phyloP scores from a whole-genome alignment of 208 protist species.

The Leishmania aethiopica region DNA sequence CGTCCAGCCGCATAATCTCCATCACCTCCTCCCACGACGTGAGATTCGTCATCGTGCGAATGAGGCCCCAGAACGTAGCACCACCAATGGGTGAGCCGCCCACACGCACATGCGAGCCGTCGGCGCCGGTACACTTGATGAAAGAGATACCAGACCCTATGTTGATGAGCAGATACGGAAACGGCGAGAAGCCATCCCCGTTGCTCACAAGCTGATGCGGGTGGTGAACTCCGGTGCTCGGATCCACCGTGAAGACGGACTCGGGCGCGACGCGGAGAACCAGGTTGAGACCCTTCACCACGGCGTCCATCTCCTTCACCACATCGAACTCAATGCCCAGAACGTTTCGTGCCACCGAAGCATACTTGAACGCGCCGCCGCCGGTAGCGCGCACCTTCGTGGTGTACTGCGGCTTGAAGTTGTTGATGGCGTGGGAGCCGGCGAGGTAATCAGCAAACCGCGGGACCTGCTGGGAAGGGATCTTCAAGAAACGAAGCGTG shows the following conservation, averaged over 20 bases:
- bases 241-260: constrained; percentile 87
- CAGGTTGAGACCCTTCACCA: constrained; percentile 90
- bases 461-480: constrained; percentile 83
- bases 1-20: constrained; percentile 93
- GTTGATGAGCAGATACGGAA: constrained; percentile 97
- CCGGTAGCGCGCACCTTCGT: constrained; percentile 78
- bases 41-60: constrained; percentile 91
- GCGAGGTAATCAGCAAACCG: constrained; percentile 70
- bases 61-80: constrained; percentile 97
- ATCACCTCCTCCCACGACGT: constrained; percentile 96
- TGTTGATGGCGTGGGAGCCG: constrained; percentile 29
- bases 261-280: constrained; percentile 68
- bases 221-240: constrained; percentile 50
- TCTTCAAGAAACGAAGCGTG: constrained; percentile 79
- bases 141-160: constrained; percentile 98
- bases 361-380: constrained; percentile 92
- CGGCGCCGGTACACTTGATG: constrained; percentile 89
- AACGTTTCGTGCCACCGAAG: constrained; percentile 43
- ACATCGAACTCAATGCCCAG: constrained; percentile 75
- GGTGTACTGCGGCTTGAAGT: constrained; percentile 54
- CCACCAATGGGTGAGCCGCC: constrained; percentile 96
- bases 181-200: constrained; percentile 63
- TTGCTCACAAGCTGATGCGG: constrained; percentile 66
- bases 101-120: constrained; percentile 92
- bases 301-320: constrained; percentile 90